phyloP scores from a whole-genome alignment of 2,329 filamentous ascomycete genomes.

The Stemphylium lycopersici region DNA sequence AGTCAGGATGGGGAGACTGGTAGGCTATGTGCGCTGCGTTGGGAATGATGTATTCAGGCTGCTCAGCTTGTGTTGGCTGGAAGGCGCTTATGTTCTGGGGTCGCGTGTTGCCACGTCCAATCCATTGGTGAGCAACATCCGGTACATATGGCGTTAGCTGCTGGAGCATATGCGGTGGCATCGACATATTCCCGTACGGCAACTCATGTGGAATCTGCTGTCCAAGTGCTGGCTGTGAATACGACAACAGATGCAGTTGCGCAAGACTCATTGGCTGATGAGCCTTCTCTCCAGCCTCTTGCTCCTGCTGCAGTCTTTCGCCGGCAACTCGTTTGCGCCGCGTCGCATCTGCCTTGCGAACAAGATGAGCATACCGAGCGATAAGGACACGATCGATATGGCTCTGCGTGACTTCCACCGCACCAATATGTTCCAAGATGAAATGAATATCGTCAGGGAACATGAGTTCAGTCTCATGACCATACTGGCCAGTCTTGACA shows the following conservation, averaged over 20 bases:
- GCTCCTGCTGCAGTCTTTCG: background rate
- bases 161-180: background rate
- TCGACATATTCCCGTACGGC: background rate
- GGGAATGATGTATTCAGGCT: background rate
- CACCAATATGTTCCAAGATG: conserved; percentile 19
- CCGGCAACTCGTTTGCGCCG: background rate
- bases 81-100: background rate
- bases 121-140: background rate
- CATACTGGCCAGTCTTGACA: conserved; percentile 2
- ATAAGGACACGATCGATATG: conserved; percentile 8
- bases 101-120: background rate
- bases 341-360: background rate
- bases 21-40: background rate
- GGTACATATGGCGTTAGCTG: background rate
- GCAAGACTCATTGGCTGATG: background rate
- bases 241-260: background rate
- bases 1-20: no score
- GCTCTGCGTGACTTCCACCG: background rate
- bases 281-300: background rate
- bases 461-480: conserved; percentile 8
- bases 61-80: background rate
- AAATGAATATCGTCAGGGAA: conserved; percentile 29
- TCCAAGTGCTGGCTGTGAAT: background rate
- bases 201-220: background rate
- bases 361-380: background rate